phyloP scores from a whole-genome alignment of 2,329 filamentous ascomycete genomes.

The Ophiobolus disseminans region DNA sequence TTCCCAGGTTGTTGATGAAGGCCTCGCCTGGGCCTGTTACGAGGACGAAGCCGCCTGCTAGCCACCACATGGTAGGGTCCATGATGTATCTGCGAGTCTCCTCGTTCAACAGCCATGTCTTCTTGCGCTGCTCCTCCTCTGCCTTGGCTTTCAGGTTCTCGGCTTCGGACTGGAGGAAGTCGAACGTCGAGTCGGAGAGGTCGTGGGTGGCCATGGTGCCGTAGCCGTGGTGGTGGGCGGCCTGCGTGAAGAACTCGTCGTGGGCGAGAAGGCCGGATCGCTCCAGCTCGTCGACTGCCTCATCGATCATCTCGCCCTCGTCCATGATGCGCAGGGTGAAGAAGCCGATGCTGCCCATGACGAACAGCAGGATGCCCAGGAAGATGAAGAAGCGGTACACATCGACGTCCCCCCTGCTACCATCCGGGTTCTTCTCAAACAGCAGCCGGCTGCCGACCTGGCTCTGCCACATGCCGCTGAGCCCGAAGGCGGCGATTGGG shows the following conservation, averaged over 20 bases:
- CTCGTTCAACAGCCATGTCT: slow-evolving; percentile 88
- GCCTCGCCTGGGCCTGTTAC: slow-evolving; percentile 95
- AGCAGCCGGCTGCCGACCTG: slow-evolving; percentile 83
- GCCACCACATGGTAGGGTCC: slow-evolving; percentile 95
- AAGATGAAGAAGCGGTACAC: slow-evolving; percentile 92
- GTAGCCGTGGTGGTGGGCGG: slow-evolving; percentile 64
- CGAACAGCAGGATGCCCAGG: slow-evolving; percentile 72
- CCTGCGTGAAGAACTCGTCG: slow-evolving; percentile 72
- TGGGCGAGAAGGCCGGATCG: slow-evolving; percentile 82
- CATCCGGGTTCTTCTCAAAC: slow-evolving; percentile 71
- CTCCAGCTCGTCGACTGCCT: slow-evolving; percentile 89
- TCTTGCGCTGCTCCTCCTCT: slow-evolving; percentile 71
- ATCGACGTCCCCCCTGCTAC: slow-evolving; percentile 66
- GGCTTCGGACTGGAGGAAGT: slow-evolving; percentile 54
- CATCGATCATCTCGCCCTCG: slow-evolving; percentile 86
- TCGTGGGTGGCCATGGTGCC: slow-evolving; percentile 64
- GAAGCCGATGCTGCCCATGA: slow-evolving; percentile 74
- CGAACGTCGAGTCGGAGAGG: slow-evolving; percentile 56
- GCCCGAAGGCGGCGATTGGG: slow-evolving; percentile 89
- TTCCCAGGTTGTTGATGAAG: slow-evolving; percentile 97
- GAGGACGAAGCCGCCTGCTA: slow-evolving; percentile 89
- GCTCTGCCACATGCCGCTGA: slow-evolving; percentile 96
- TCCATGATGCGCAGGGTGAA: slow-evolving; percentile 80
- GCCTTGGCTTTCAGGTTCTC: slow-evolving; percentile 55
- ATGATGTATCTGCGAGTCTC: slow-evolving; percentile 85